Evolutionary conservation across 441 rosid species (phyloP).

Genomic region (Capsella rubella): DNA sequence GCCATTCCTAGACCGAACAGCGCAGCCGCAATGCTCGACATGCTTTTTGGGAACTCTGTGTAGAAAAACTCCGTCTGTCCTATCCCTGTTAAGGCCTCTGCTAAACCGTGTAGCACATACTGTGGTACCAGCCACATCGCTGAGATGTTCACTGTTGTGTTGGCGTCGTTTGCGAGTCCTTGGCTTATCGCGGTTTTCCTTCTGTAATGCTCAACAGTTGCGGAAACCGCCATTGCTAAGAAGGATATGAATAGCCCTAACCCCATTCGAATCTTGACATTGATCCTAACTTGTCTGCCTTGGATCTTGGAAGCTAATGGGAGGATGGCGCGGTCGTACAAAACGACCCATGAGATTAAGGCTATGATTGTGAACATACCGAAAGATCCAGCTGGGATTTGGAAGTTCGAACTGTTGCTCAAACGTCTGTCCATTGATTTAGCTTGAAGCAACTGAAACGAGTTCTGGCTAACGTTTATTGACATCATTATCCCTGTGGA

Average conservation of each 20-base stretch:
- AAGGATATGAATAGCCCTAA: conserved; percentile 69
- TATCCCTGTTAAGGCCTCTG: conserved; percentile 79
- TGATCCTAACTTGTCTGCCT: conserved; percentile 64
- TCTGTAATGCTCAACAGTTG: conserved; percentile 66
- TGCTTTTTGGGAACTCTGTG: conserved; percentile 81
- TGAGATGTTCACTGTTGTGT: conserved; percentile 60
- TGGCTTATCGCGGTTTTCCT: conserved; percentile 62
- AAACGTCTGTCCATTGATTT: conserved; percentile 77
- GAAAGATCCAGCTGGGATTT: conserved; percentile 86
- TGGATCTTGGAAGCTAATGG: conserved; percentile 71
- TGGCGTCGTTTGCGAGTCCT: conserved; percentile 60
- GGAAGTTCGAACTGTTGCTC: conserved; percentile 51
- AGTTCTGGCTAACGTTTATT: conserved; percentile 67
- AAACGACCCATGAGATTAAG: conserved; percentile 64
- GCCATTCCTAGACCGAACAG: conserved; percentile 78
- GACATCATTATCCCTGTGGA: conserved; percentile 81
- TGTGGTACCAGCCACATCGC: conserved; percentile 94
- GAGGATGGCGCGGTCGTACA: conserved; percentile 76
- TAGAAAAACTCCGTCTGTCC: conserved; percentile 92
- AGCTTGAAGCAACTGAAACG: conserved; percentile 81
- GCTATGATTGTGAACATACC: conserved; percentile 63
- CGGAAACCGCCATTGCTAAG: conserved; percentile 70
- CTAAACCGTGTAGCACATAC: conserved; percentile 67
- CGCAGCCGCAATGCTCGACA: conserved; percentile 84
- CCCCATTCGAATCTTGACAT: conserved; percentile 84